Evolutionary conservation across 1,139 yeast genomes (phyloP), one percentile per base, ranked within the genome.

Genomic region (Saccharomycopsis crataegensis): DNA sequence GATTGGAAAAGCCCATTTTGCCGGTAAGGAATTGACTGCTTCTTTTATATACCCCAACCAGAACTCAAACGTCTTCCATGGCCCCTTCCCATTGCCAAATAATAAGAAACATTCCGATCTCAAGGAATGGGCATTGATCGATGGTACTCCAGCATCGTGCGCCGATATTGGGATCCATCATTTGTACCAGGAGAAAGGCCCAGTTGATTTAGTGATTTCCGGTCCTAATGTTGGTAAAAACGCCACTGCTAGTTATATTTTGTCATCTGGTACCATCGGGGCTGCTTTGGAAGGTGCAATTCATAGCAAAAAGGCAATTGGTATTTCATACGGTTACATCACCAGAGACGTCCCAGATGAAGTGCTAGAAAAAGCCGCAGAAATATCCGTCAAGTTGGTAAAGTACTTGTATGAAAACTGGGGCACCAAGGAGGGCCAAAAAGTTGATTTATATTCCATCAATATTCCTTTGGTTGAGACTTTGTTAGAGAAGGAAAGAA

Each of bases 141-240:
- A 88, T 65, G 94, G 96, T 46, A 93, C 98, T 0, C 99, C 99
- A 0, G 98, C 98, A 7, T 87, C 96, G 1, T 90, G 97, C 68
- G 80, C 96, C 4, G 96, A 91, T 68, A 80, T 93, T 54, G 99
- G 97, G 1, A 71, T 88, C 52, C 86, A 89, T 65, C 91, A 88
- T 66, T 64, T 87, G 48, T 77, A 83, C 59, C 59, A 70, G 40
- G 71, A 76, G 17, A 76, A 77, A 58, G 75, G 76, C 11, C 85
- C 86, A 0, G 79, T 89, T 31, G 98, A 93, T 69, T 72, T 93
- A 59, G 96, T 93, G 3, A 68, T 93, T 17, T 86, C 96, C 54
- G 99, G 99, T 0, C 99, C 99, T 8, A 93, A 93, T 67, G 93
- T 86, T 61, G 99, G 99, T 33, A 80, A 96, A 64, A 93, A 93